phyloP scores from a whole-genome alignment of 139 green algal species.

The Ulvella scutata region DNA sequence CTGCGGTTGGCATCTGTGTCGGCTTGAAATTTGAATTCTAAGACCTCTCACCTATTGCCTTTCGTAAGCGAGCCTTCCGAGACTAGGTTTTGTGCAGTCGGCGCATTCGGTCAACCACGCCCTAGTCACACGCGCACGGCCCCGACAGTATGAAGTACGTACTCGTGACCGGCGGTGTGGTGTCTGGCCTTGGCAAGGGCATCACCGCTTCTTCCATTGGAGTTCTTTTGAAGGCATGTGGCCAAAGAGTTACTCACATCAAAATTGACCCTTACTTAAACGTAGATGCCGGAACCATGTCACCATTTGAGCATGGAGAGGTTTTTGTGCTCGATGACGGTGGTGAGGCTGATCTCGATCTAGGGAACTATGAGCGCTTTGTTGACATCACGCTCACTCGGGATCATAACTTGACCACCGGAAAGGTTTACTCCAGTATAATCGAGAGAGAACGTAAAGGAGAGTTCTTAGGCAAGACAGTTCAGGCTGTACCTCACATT shows the following conservation, averaged over 20 bases:
- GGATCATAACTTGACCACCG: conserved; percentile 98
- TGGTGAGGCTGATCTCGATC: conserved; percentile 91
- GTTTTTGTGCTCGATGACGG: conserved; percentile 98
- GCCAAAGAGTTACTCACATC: conserved; percentile 82
- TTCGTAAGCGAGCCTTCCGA: too few species aligned
- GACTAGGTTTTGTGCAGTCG: too few species aligned
- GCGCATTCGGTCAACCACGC: too few species aligned
- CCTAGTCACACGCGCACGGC: too few species aligned
- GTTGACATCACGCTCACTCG: conserved; percentile 85
- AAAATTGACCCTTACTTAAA: conserved; percentile 99
- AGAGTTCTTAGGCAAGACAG: conserved; percentile 97
- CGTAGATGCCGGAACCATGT: conserved; percentile 98
- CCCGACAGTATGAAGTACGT: conserved; percentile 85
- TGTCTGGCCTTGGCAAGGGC: conserved; percentile 92
- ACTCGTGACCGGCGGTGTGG: conserved; percentile 90
- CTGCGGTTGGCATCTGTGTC: too few species aligned
- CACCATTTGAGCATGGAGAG: conserved; percentile 97
- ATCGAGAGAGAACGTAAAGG: conserved; percentile 86
- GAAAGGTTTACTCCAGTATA: conserved; percentile 90
- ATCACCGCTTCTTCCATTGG: conserved; percentile 90
- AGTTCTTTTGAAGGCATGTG: conserved; percentile 87
- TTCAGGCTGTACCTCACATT: conserved; percentile 94
- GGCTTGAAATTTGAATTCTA: too few species aligned
- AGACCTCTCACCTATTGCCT: too few species aligned
- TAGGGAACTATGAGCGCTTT: conserved; percentile 99